Conservation (phyloP, 2,329 filamentous ascomycete genomes). For the Aspergillus fischeri region DNA sequence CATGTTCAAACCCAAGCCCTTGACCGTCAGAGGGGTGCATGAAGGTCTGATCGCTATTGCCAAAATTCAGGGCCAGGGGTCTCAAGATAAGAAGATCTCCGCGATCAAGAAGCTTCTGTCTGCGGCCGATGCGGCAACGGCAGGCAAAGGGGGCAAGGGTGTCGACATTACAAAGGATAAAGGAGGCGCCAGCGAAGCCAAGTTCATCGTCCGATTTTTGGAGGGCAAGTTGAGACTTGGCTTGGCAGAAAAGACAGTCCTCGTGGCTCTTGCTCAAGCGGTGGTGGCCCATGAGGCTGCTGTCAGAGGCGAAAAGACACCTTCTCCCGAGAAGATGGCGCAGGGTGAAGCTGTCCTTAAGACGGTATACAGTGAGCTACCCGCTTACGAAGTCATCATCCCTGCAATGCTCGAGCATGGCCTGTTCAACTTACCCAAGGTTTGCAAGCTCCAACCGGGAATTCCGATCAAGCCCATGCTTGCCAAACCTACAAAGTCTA, state of each 20-base stretch:
- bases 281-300: constrained; percentile 77
- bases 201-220: constrained; percentile 86
- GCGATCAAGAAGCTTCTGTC: constrained; percentile 96
- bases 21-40: constrained; percentile 83
- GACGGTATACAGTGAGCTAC: constrained; percentile 87
- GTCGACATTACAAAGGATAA: constrained; percentile 89
- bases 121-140: constrained; percentile 69
- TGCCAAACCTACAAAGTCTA: constrained; percentile 96
- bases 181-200: constrained; percentile 89
- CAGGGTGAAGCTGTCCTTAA: constrained; percentile 84
- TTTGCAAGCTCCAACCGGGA: constrained; percentile 87
- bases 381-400: constrained; percentile 91
- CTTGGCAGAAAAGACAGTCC: constrained; percentile 84
- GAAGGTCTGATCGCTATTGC: constrained; percentile 85
- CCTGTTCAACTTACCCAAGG: constrained; percentile 73
- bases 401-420: constrained; percentile 84
- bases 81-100: constrained; percentile 86
- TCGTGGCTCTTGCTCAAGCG: constrained; percentile 86
- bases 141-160: constrained; percentile 60
- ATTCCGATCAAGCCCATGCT: constrained; percentile 98
- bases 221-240: constrained; percentile 92
- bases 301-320: constrained; percentile 62
- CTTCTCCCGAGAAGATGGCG: constrained; percentile 71
- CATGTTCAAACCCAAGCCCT: constrained; percentile 94
- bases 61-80: constrained; percentile 77